phyloP scores from a whole-genome alignment of 345 rosid species.

The Brassica incana region DNA sequence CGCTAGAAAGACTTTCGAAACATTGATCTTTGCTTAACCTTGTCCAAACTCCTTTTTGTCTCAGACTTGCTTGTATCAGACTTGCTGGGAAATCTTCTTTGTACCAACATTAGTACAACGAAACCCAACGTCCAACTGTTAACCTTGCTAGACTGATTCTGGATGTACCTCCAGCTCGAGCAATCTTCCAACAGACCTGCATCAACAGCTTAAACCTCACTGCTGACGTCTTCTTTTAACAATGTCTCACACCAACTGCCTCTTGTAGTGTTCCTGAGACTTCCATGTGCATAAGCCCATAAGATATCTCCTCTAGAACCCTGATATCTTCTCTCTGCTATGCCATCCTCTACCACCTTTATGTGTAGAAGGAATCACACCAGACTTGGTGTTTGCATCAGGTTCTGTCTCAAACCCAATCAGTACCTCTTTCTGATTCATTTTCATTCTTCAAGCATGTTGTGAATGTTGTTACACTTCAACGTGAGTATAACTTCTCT shows the following conservation, averaged over 20 bases:
- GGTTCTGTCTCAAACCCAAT: background rate
- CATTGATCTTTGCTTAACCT: background rate
- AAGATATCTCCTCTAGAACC: background rate
- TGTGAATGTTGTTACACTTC: background rate
- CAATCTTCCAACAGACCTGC: background rate
- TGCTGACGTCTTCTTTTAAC: background rate
- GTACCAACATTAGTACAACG: background rate
- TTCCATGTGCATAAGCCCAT: background rate
- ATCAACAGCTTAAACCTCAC: background rate
- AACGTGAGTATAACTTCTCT: background rate
- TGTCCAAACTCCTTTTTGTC: background rate
- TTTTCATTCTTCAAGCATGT: background rate
- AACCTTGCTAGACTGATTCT: background rate
- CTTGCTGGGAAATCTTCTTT: background rate
- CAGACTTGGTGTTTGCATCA: background rate
- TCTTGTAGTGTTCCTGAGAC: background rate
- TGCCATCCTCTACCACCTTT: background rate
- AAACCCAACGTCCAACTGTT: background rate
- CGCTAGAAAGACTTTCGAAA: background rate
- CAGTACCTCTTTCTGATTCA: background rate
- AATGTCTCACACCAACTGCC: background rate
- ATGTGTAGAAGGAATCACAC: background rate
- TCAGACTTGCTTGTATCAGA: background rate
- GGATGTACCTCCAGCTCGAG: background rate
- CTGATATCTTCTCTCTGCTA: background rate